Conservation (phyloP, 2,329 filamentous ascomycete species). For the Aureobasidium leucospermi region DNA sequence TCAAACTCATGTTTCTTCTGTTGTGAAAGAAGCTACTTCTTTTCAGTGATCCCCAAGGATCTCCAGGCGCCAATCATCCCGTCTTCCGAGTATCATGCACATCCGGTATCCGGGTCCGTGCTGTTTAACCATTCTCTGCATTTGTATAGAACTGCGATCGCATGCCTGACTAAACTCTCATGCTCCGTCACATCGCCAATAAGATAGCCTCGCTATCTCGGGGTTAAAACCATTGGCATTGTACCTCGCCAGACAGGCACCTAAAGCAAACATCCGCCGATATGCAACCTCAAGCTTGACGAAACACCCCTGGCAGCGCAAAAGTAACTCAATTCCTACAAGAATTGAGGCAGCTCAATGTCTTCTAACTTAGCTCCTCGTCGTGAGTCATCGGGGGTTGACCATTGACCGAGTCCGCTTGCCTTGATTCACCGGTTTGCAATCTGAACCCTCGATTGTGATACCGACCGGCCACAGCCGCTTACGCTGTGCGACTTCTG, state of each 20-base stretch:
- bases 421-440: not conserved
- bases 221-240: too few relatives aligned
- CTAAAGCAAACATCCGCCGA: too few relatives aligned
- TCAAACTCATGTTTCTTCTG: not conserved
- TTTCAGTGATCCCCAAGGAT: not conserved
- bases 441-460: not conserved
- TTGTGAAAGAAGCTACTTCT: too few relatives aligned
- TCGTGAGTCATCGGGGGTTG: not conserved
- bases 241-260: too few relatives aligned
- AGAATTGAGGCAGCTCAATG: not conserved
- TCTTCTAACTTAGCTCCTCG: not conserved
- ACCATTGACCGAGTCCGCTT: not conserved
- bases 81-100: not conserved
- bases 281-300: too few relatives aligned
- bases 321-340: too few relatives aligned
- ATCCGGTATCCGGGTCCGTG: not conserved
- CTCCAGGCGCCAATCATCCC: not conserved
- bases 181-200: not conserved
- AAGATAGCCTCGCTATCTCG: too few relatives aligned
- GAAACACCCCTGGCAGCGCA: too few relatives aligned
- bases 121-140: conserved; percentile 1
- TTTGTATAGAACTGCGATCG: not conserved
- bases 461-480: not conserved
- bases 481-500: not conserved
- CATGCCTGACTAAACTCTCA: too few relatives aligned